phyloP scores from a whole-genome alignment of 331 rosid species.

The Saraca asoca region DNA sequence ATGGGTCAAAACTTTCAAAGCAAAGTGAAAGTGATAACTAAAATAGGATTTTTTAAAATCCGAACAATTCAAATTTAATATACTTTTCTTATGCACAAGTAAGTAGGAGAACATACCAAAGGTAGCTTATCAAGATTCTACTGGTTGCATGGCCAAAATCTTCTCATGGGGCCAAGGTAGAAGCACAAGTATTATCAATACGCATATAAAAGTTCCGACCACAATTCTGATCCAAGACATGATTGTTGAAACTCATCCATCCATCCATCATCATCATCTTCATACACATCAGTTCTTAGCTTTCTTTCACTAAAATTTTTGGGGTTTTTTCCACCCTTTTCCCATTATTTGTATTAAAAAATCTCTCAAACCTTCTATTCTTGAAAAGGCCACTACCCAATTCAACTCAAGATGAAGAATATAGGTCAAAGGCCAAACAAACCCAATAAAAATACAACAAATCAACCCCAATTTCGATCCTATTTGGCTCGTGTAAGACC shows the following conservation, averaged over 20 bases:
- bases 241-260: slow-evolving; percentile 47
- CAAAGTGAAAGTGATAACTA: too few species aligned
- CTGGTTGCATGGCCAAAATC: slow-evolving; percentile 60
- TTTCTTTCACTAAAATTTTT: slow-evolving; percentile 37
- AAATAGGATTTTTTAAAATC: background rate
- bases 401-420: too few species aligned
- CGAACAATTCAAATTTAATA: background rate
- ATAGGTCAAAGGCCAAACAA: too few species aligned
- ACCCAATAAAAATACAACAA: too few species aligned
- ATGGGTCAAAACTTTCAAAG: too few species aligned
- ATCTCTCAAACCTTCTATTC: slow-evolving; percentile 56
- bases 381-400: slow-evolving; percentile 48
- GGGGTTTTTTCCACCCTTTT: slow-evolving; percentile 39
- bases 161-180: slow-evolving; percentile 68
- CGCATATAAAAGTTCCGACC: slow-evolving; percentile 62
- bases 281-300: slow-evolving; percentile 21
- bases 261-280: slow-evolving; percentile 32
- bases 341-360: slow-evolving; percentile 43
- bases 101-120: background rate
- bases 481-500: too few species aligned
- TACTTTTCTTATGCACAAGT: too few species aligned
- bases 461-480: too few species aligned
- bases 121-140: slow-evolving; percentile 46
- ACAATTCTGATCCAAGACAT: slow-evolving; percentile 56
- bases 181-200: slow-evolving; percentile 55